A percentile compares a stretch with the other conserved stretches of the same genome.
These are phyloP conservation scores for Boletus tomentosulus DNA, from an alignment of 768 basidiomycete genomes.

Conservation along the genomic window DNA sequence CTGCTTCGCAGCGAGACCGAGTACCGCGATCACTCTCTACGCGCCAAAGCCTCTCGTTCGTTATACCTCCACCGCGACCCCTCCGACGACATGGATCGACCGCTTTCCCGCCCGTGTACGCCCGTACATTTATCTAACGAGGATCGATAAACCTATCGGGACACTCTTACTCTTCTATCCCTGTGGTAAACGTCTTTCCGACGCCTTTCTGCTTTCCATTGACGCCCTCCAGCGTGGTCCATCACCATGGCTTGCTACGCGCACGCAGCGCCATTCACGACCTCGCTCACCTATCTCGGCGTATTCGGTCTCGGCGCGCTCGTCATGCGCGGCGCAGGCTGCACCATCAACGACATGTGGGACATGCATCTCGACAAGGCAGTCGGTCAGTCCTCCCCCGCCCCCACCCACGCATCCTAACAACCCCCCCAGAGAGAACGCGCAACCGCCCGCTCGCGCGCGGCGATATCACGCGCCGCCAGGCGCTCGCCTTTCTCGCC, in stretches of 20 bases:
- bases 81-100: slow-evolving; percentile 59
- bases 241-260: slow-evolving; percentile 96
- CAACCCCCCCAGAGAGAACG: slow-evolving; percentile 61
- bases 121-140: slow-evolving; percentile 83
- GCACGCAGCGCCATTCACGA: slow-evolving; percentile 57
- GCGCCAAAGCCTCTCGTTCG: slow-evolving; percentile 11
- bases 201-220: background rate
- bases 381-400: slow-evolving; percentile 55
- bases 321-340: slow-evolving; percentile 97
- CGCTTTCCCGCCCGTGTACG: slow-evolving; percentile 51
- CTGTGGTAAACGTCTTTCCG: slow-evolving; percentile 60
- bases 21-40: background rate
- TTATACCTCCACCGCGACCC: slow-evolving; percentile 10
- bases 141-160: slow-evolving; percentile 96
- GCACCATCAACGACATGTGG: slow-evolving; percentile 99
- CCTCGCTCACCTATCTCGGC: slow-evolving; percentile 69
- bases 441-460: slow-evolving; percentile 82
- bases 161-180: slow-evolving; percentile 90
- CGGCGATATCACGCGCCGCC: slow-evolving; percentile 70
- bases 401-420: background rate
- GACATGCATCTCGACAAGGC: slow-evolving; percentile 87
- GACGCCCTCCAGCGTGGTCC: slow-evolving; percentile 73
- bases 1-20: background rate
- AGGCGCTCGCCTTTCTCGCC: slow-evolving; percentile 80
- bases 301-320: slow-evolving; percentile 89